Base-by-base conservation (phyloP, 2,329 filamentous ascomycete genomes). In the Albophoma yamanashiensis region DNA sequence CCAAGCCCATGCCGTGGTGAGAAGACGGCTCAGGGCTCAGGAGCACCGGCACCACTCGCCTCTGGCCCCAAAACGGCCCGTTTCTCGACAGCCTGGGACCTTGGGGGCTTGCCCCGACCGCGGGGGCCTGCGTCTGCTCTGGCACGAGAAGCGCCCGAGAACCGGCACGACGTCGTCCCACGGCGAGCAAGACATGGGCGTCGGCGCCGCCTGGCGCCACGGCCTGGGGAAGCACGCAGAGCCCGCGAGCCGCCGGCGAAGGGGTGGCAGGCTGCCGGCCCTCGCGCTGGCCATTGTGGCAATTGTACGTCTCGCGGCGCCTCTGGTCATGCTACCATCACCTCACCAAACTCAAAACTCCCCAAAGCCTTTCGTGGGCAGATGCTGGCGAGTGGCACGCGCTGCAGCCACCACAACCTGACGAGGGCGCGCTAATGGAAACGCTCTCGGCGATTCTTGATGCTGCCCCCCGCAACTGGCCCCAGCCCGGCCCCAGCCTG, bases 391-490 rank as follows among this genome's bases (percentile, higher is more conserved):
- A 38, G 31, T 53, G 50, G 50, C 50, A 53, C 50, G 50, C 22
- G 45, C 47, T n/a, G 47, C 47, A 52, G 17, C 42, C 42, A 36
- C 56, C 31, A n/a, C 56, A 25, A 50, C 14, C 15, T 22, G 12
- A 31, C 25, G 38, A 43, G 55, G 39, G 22, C 11, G 55, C 55
- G 55, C 55, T 57, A 57, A 43, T 31, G 42, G 20, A 38, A 45
- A n/a, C 5, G 38, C 50, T 17, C 59, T 57, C 59, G 55, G 55
- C 43, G 31, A 58, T 52, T 58, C 59, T 58, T 40, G 39, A 57
- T 52, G 20, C 38, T 55, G 25, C 36, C 36, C 56, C 59, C 57
- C 59, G n/a, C 50, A 39, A 31, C 40, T 17, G 36, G 42, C 25
- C 40, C 56, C 56, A 38, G 31, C 39, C 39, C 25, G 14, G 38